Conservation (phyloP, 2,329 filamentous ascomycete species). For the Pseudodiploospora longispora region DNA sequence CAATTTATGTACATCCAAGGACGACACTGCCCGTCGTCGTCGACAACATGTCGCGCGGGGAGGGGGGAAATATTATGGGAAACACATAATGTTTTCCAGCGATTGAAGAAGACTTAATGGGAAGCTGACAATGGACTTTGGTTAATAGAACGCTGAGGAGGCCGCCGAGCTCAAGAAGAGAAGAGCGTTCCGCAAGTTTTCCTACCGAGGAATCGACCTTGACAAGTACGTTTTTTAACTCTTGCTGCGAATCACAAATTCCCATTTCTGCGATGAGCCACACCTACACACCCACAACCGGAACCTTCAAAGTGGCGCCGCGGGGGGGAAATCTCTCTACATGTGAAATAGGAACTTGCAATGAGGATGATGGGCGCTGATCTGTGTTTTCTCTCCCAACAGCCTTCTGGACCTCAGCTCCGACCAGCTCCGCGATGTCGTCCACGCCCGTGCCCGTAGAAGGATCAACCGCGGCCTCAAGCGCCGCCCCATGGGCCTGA, state of each 20-base stretch:
- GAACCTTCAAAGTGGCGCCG: background rate
- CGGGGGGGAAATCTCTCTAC: background rate
- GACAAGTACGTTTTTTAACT: conserved; percentile 69
- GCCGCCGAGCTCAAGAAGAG: conserved; percentile 99
- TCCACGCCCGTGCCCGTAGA: conserved; percentile 96
- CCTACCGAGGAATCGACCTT: conserved; percentile 98
- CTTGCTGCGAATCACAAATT: background rate
- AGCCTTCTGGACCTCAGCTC: conserved; percentile 98
- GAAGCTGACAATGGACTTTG: conserved; percentile 20
- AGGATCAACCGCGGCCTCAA: conserved; percentile 99
- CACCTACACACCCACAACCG: background rate
- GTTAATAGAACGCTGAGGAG: conserved; percentile 80
- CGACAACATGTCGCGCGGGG: background rate
- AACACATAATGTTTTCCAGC: too few species aligned
- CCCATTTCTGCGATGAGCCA: background rate
- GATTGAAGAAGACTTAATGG: background rate
- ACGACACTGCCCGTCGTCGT: too few species aligned
- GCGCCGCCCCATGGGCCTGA: conserved; percentile 99
- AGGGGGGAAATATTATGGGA: background rate
- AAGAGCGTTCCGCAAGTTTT: conserved; percentile 99
- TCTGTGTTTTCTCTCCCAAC: conserved; percentile 12
- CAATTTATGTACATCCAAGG: too few species aligned
- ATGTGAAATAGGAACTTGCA: background rate
- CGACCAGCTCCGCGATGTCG: conserved; percentile 98
- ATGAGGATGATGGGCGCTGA: conserved; percentile 2